phyloP scores from a whole-genome alignment of 2,329 filamentous ascomycete genomes.

The Apiospora kogelbergensis region DNA sequence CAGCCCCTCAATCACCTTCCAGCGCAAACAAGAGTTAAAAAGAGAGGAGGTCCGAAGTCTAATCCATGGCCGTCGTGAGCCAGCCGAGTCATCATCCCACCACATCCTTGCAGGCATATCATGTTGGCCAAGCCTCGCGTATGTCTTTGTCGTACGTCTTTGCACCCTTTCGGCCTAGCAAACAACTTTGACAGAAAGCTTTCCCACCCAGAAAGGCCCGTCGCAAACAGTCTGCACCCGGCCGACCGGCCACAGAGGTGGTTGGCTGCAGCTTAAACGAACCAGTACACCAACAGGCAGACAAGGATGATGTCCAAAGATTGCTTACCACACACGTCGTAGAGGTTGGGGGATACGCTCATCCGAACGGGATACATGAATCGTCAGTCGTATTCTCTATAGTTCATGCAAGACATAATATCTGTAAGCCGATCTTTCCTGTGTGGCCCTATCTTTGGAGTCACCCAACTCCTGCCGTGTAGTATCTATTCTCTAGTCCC shows the following conservation, averaged over 20 bases:
- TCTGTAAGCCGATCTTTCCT: neutral
- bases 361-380: neutral
- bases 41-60: too few relatives aligned
- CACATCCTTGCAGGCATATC: too few relatives aligned
- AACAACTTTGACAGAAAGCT: too few relatives aligned
- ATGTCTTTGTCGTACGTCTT: too few relatives aligned
- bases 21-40: too few relatives aligned
- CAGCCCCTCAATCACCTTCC: too few relatives aligned
- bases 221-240: neutral
- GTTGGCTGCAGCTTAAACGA: neutral
- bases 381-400: slow-evolving; percentile 1
- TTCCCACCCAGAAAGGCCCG: too few relatives aligned
- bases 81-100: too few relatives aligned
- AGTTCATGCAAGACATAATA: slow-evolving; percentile 4
- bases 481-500: neutral
- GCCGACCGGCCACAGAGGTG: neutral
- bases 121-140: too few relatives aligned
- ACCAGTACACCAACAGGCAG: neutral
- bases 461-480: neutral
- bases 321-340: neutral
- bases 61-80: too few relatives aligned
- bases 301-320: neutral
- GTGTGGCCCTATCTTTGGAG: neutral
- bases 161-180: too few relatives aligned
- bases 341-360: neutral